These are phyloP conservation scores for Auricularia sp. DNA, from an alignment of 768 basidiomycete genomes.

Conservation along the genomic window DNA sequence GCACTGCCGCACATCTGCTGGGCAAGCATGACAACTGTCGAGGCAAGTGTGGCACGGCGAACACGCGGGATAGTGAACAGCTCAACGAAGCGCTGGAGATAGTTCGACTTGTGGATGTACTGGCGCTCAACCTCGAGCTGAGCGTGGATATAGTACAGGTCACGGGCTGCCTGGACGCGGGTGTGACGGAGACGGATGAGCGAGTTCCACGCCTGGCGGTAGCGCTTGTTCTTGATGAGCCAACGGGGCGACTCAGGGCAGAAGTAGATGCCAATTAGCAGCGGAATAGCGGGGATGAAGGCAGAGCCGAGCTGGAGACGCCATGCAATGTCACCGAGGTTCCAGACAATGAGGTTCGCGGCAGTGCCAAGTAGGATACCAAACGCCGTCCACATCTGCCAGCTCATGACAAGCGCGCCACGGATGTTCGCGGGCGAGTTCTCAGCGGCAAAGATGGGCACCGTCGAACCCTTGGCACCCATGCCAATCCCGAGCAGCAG, in stretches of 20 bases:
- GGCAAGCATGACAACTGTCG: conserved; percentile 24
- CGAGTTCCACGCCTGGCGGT: conserved; percentile 24
- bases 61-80: conserved; percentile 29
- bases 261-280: conserved; percentile 38
- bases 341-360: conserved; percentile 23
- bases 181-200: conserved; percentile 23
- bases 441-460: conserved; percentile 55
- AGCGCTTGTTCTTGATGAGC: conserved; percentile 28
- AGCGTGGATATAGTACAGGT: conserved; percentile 29
- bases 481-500: conserved; percentile 53
- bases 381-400: conserved; percentile 32
- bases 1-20: conserved; percentile 23
- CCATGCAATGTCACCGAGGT: conserved; percentile 26
- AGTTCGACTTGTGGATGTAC: conserved; percentile 18
- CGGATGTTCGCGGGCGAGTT: conserved; percentile 26
- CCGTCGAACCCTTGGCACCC: conserved; percentile 52
- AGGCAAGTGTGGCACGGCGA: conserved; percentile 26
- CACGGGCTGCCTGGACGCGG: conserved; percentile 29
- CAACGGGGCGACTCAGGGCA: conserved; percentile 46
- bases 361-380: conserved; percentile 26
- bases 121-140: conserved; percentile 24
- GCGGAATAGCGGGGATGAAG: conserved; percentile 30
- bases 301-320: conserved; percentile 29
- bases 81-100: conserved; percentile 23
- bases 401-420: conserved; percentile 26